Base-by-base conservation (phyloP, 768 basidiomycete genomes). In the Calocera cornea region DNA sequence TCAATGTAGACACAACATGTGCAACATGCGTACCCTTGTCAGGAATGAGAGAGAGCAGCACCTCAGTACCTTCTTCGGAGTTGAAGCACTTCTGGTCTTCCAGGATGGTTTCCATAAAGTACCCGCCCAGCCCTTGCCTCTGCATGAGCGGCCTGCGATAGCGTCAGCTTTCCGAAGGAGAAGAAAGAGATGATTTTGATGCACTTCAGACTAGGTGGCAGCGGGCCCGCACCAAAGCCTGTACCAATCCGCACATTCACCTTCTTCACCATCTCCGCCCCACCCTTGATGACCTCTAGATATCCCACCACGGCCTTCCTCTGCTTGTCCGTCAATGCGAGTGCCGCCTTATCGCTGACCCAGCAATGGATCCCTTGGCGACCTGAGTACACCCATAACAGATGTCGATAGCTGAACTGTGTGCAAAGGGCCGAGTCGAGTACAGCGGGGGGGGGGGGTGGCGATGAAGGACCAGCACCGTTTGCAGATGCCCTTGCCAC, bases 301-400 rank as follows among this genome's bases (percentile, higher is more conserved):
- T 87, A 97, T 16, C 82, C 84, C n/a, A 97, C 91, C 64, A 99
- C 78, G 0, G 92, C 84, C 74, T 84, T 87, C 29, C 97, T 81
- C 76, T 95, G 87, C 66, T 95, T 92, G 73, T 99, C 97, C 11
- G 90, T 95, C 63, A 98, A 81, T 66, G 83, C 86, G 81, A 97
- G 83, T 1, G 95, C 97, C 66, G 88, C 84, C 38, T 83, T 79
- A 76, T 99, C 97, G 1, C 90, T 92, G 70, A 99, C 86, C 97
- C 97, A 99, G 75, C 93, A 82, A 81, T 99, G 97, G 71, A 99
- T 99, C 65, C 97, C 97, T 78, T 97, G 89, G 38, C 97, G 88
- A 68, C 97, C 97, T 8, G 97, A 98, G 77, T 98, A 99, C 34
- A 98, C 95, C 95, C 95, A 99, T 11, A 99, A 80, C 34, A 98